phyloP scores from a whole-genome alignment of 2,329 filamentous ascomycete genomes.

The Pezizomycotina sp. region DNA sequence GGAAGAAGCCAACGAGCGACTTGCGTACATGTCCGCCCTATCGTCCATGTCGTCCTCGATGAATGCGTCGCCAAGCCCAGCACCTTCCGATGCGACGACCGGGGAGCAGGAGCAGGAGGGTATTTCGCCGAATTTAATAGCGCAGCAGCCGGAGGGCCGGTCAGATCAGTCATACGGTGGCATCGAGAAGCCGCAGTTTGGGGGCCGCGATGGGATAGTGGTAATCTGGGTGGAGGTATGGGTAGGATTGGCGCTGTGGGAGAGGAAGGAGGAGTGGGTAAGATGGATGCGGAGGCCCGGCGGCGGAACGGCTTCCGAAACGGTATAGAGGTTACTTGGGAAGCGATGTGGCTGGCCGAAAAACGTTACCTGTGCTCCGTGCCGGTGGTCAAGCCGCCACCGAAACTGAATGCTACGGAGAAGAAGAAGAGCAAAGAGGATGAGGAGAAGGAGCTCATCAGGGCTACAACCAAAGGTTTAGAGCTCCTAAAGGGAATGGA shows the following conservation, averaged over 20 bases:
- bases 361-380: slow-evolving; percentile 72
- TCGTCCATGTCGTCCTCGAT: no score
- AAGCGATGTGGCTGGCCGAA: slow-evolving; percentile 54
- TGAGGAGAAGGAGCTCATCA: slow-evolving; percentile 61
- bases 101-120: neutral
- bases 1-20: slow-evolving; percentile 46
- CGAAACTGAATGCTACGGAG: slow-evolving; percentile 46
- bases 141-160: no score
- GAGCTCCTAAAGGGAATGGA: slow-evolving; percentile 64
- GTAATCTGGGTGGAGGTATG: no score
- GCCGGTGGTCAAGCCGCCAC: slow-evolving; percentile 46
- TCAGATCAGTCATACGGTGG: slow-evolving; percentile 5
- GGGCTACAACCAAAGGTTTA: slow-evolving; percentile 62
- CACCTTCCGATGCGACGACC: slow-evolving; percentile 10
- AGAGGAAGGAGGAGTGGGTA: slow-evolving; percentile 21
- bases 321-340: slow-evolving; percentile 36
- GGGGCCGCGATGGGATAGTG: no score
- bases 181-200: no score
- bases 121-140: no score
- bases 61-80: slow-evolving; percentile 26
- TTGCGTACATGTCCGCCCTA: slow-evolving; percentile 34
- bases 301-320: neutral
- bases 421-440: slow-evolving; percentile 52
- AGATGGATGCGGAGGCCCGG: slow-evolving; percentile 26
- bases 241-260: neutral